phyloP scores from a whole-genome alignment of 2,329 filamentous ascomycete species.

The Clarireedia paspali region DNA sequence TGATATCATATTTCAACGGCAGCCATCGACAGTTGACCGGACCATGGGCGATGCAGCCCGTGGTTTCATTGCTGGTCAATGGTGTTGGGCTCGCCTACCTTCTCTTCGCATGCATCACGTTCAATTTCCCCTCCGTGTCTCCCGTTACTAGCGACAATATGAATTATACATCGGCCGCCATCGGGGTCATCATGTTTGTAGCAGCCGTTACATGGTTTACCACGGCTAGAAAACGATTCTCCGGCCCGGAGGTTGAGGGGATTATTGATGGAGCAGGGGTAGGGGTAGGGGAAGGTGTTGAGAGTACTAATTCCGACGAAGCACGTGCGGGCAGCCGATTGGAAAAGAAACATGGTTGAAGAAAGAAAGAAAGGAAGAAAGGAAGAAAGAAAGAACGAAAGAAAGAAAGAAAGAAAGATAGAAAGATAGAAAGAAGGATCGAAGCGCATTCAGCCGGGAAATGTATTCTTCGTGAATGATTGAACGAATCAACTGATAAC shows the following conservation, averaged over 20 bases:
- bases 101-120: conserved; percentile 45
- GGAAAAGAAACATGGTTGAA: conserved; percentile 1
- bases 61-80: conserved; percentile 34
- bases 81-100: conserved; percentile 43
- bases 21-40: conserved; percentile 32
- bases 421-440: neutral
- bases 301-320: conserved; percentile 11
- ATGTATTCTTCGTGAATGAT: neutral
- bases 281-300: conserved; percentile 1
- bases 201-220: conserved; percentile 43
- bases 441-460: too few relatives aligned
- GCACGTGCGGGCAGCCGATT: neutral
- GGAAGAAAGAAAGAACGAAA: neutral
- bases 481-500: neutral
- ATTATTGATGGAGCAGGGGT: conserved; percentile 6
- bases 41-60: conserved; percentile 36
- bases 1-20: conserved; percentile 38
- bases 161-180: conserved; percentile 50
- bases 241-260: conserved; percentile 34
- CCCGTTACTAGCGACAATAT: conserved; percentile 48
- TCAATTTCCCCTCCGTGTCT: conserved; percentile 44
- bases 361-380: neutral
- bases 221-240: conserved; percentile 42
- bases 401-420: neutral
- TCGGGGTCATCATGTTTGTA: conserved; percentile 45